Base-by-base conservation (phyloP, 1,284 basidiomycete genomes). In the Hemileia vastatrix region DNA sequence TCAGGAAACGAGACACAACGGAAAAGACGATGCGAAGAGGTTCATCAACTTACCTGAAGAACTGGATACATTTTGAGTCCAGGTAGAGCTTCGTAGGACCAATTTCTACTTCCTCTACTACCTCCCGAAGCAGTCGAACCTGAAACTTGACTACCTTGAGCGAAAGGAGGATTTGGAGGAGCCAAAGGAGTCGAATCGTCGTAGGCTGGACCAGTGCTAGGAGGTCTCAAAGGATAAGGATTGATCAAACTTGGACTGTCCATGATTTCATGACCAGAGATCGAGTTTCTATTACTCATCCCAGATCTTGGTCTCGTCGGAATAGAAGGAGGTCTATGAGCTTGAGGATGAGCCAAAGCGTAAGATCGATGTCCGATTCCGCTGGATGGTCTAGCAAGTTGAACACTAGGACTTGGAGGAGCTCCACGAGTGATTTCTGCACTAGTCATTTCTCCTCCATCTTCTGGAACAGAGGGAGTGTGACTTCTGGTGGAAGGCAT, bases 381-480 rank as follows among this genome's bases (percentile, higher is more conserved):
- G 33, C 63, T 65, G 56, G 66, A 64, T n/a, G 66, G 63, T n/a
- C 40, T 47, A 21, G 65, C 62, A 55, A 69, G 64, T 21, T 66
- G 66, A 18, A 65, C 64, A 19, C 60, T 63, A 4, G 66, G 67
- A 27, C 65, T 65, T 13, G 69, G 49, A 44, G 27, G 31, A 27
- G 8, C 52, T 11, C 19, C 45, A 9, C 65, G 57, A 4, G 36
- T 44, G 11, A 66, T 51, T 5, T 57, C 63, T 23, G 57, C 65
- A 19, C 57, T 56, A 33, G 58, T 65, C 71, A 72, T 72, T 44
- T 72, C 71, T 21, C 68, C 71, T 19, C 71, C 71, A 50, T 72
- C 66, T 62, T 72, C 71, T 9, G 71, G 71, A 15, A 72, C 71
- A 32, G 65, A 66, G 0, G 71, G 71, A 23, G 71, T 72, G 0